These are phyloP conservation scores for Eimeria falciformis DNA, from an alignment of 169 alveolate genomes.

Conservation along the genomic window DNA sequence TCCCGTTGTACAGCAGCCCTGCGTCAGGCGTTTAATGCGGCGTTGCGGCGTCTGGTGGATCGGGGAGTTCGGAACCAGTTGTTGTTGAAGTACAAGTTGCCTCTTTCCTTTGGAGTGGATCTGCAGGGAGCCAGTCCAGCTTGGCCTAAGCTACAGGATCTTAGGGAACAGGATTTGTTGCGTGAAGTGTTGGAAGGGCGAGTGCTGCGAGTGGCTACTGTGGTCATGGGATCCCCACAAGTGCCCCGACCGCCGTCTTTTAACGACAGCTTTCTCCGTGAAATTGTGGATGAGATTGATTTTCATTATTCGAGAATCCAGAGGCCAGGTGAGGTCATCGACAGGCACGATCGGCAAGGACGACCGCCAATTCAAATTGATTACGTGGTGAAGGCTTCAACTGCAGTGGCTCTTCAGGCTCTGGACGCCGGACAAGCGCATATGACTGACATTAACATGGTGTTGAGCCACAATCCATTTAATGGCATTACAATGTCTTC, in stretches of 20 bases:
- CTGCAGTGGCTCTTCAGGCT: conserved; percentile 35
- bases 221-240: background rate
- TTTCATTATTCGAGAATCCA: background rate
- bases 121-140: conserved; percentile 34
- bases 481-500: background rate
- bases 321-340: background rate
- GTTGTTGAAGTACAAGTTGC: conserved; percentile 18
- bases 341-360: background rate
- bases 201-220: conserved; percentile 27
- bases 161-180: background rate
- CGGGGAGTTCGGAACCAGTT: conserved; percentile 23
- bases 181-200: conserved; percentile 30
- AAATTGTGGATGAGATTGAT: conserved; percentile 51
- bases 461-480: conserved; percentile 31
- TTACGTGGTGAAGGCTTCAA: conserved; percentile 11
- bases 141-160: conserved; percentile 27
- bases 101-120: conserved; percentile 38
- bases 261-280: conserved; percentile 21
- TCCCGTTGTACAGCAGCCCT: conserved; percentile 49
- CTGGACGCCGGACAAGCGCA: conserved; percentile 53
- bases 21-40: conserved; percentile 39
- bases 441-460: conserved; percentile 53
- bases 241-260: conserved; percentile 7
- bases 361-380: conserved; percentile 21
- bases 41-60: conserved; percentile 32